Percentiles rank a stretch among this genome's conserved stretches.
These are phyloP conservation scores for Sporothrix pseudoabietina DNA, from an alignment of 2,329 filamentous ascomycete genomes.

Conservation along the genomic window DNA sequence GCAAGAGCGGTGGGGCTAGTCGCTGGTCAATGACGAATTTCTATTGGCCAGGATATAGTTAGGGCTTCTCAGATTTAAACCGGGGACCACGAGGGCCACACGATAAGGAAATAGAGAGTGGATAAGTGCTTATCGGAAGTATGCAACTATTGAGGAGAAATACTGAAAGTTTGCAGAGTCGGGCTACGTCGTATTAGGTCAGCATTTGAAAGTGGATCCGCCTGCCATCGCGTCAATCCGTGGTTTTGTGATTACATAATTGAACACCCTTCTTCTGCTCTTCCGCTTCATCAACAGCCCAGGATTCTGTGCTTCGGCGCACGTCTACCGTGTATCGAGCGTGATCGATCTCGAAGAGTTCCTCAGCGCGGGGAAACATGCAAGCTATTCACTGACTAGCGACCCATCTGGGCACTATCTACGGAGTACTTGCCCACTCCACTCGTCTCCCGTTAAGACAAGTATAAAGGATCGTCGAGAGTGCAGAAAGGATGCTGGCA, in stretches of 20 bases:
- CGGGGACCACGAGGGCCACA: slow-evolving; percentile 12
- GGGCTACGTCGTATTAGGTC: background rate
- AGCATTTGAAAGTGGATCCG: background rate
- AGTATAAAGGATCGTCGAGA: background rate
- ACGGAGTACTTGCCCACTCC: background rate
- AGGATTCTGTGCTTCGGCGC: background rate
- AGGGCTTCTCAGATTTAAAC: slow-evolving; percentile 34
- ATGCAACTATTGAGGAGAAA: background rate
- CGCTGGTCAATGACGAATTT: background rate
- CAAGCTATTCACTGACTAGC: background rate
- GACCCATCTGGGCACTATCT: background rate
- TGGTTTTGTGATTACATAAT: background rate
- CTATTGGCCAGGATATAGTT: slow-evolving; percentile 30
- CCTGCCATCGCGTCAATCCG: background rate
- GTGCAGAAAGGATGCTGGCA: background rate
- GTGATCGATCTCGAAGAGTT: background rate
- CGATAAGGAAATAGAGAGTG: slow-evolving; percentile 24
- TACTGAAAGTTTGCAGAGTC: background rate
- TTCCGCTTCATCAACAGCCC: background rate
- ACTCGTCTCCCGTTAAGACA: no score
- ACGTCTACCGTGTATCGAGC: background rate
- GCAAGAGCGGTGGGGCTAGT: slow-evolving; percentile 24
- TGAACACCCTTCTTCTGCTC: background rate
- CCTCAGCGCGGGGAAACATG: background rate
- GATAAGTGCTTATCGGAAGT: background rate